Conservation (phyloP, 148 eudicot species). For the Fagopyrum homotropicum region DNA sequence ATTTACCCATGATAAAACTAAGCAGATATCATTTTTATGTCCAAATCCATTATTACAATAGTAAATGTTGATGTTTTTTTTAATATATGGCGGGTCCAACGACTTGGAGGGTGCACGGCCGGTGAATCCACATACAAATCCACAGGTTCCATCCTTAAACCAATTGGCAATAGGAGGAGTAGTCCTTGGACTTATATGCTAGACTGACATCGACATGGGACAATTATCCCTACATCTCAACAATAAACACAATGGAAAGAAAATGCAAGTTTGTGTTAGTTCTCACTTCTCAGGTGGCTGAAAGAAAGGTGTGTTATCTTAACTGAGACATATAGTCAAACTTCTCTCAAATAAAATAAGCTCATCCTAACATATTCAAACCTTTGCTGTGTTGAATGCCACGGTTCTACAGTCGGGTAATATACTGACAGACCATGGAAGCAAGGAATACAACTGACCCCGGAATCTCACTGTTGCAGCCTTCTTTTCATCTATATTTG, state of each 20-base stretch:
- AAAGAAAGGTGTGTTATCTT: not conserved
- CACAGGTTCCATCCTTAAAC: too few relatives aligned
- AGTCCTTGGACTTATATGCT: too few relatives aligned
- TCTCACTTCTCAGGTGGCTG: not conserved
- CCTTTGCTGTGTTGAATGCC: conserved; percentile 93
- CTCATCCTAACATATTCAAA: conserved; percentile 21
- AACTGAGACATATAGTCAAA: not conserved
- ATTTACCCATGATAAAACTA: not conserved
- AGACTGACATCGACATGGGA: too few relatives aligned
- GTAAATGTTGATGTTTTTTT: too few relatives aligned
- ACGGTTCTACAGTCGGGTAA: conserved; percentile 82
- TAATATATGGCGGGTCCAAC: too few relatives aligned
- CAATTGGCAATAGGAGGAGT: too few relatives aligned
- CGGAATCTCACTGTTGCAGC: conserved; percentile 53
- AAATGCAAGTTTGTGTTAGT: not conserved
- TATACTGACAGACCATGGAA: conserved; percentile 98
- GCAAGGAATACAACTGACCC: conserved; percentile 57
- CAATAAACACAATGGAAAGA: not conserved
- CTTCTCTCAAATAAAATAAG: not conserved
- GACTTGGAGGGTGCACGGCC: too few relatives aligned
- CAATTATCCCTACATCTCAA: too few relatives aligned
- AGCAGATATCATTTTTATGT: not conserved
- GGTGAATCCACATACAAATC: too few relatives aligned
- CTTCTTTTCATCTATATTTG: conserved; percentile 80
- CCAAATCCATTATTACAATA: not conserved